Conservation (phyloP, 2,329 filamentous ascomycete genomes). For the Exophiala oligosperma region DNA sequence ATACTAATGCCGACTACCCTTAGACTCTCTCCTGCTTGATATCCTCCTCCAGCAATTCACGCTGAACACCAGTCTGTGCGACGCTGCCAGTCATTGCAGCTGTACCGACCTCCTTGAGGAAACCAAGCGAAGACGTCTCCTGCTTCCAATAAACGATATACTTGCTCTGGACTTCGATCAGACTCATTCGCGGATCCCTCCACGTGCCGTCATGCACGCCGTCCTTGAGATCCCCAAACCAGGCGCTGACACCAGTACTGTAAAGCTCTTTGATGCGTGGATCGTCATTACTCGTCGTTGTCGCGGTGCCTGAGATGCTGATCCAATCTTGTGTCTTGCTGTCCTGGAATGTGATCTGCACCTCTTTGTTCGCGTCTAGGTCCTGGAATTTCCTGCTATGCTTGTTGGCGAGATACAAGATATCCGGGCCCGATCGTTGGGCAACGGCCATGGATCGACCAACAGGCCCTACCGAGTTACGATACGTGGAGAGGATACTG, state of each 20-base stretch:
- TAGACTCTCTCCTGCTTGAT: constrained; percentile 28
- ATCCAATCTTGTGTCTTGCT: constrained; percentile 49
- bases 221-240: constrained; percentile 54
- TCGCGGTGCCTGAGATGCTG: constrained; percentile 45
- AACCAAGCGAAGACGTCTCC: constrained; percentile 37
- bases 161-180: constrained; percentile 43
- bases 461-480: constrained; percentile 20
- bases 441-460: constrained; percentile 51
- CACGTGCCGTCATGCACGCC: constrained; percentile 48
- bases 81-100: constrained; percentile 41
- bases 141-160: constrained; percentile 42
- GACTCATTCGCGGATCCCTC: constrained; percentile 49
- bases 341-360: constrained; percentile 50
- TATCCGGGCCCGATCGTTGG: constrained; percentile 47
- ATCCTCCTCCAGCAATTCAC: constrained; percentile 28
- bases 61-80: constrained; percentile 38
- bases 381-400: constrained; percentile 51
- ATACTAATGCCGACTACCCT: not conserved
- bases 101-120: constrained; percentile 41
- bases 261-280: constrained; percentile 52
- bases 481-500: constrained; percentile 30
- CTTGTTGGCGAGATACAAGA: constrained; percentile 52
- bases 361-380: constrained; percentile 42
- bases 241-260: constrained; percentile 40
- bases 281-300: constrained; percentile 44